Conservation (phyloP, 2,329 filamentous ascomycete species). For the Aspergillus piperis region DNA sequence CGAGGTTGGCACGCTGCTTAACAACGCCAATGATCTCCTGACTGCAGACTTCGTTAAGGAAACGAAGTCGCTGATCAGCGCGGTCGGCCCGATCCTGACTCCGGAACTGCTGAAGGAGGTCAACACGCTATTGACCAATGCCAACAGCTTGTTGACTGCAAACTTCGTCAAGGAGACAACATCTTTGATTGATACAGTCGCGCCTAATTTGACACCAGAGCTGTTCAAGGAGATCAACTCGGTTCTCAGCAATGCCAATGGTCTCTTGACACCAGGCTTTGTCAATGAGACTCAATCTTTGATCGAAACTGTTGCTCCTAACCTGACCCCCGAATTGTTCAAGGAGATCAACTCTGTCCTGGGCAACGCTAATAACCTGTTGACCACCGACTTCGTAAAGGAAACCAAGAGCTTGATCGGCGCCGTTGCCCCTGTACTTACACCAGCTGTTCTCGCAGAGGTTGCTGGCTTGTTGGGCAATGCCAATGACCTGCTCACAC, state of each 20-base stretch:
- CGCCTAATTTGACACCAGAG: constrained; percentile 27
- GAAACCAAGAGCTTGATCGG: constrained; percentile 23
- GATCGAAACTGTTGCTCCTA: constrained; percentile 22
- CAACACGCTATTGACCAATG: constrained; percentile 23
- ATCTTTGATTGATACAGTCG: constrained; percentile 24
- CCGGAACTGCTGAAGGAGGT: constrained; percentile 24
- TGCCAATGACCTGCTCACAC: constrained; percentile 27
- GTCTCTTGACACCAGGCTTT: constrained; percentile 34
- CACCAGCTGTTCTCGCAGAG: constrained; percentile 23
- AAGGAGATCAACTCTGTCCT: constrained; percentile 23
- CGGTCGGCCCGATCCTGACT: constrained; percentile 21
- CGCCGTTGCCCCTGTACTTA: constrained; percentile 20
- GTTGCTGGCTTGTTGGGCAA: constrained; percentile 24
- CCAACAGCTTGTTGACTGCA: constrained; percentile 34
- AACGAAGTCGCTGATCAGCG: constrained; percentile 23
- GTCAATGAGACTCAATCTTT: constrained; percentile 28
- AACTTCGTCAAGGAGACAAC: constrained; percentile 32
- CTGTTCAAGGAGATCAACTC: constrained; percentile 27
- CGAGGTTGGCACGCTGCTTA: constrained; percentile 21
- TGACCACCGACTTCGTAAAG: constrained; percentile 25
- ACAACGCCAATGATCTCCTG: constrained; percentile 33
- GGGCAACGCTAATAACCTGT: constrained; percentile 25
- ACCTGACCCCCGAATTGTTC: constrained; percentile 27
- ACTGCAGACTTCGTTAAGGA: constrained; percentile 33
- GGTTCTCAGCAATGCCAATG: constrained; percentile 28